Percentiles rank a stretch among this genome's conserved stretches.
These are phyloP conservation scores for Suaeda aralocaspica DNA, from an alignment of 148 eudicot species.

Conservation along the genomic window DNA sequence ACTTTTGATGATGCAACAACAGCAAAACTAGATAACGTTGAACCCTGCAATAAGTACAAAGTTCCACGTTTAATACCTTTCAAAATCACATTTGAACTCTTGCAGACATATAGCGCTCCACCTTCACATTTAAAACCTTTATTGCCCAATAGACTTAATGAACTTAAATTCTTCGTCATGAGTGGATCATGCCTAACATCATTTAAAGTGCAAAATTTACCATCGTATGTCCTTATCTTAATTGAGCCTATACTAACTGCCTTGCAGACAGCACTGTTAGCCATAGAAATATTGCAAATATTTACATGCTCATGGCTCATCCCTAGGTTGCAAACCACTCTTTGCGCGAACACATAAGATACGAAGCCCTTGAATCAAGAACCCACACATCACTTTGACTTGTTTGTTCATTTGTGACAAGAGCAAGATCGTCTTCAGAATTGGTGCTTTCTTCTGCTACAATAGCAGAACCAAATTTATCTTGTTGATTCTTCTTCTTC, in stretches of 20 bases:
- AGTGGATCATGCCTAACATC: too few species aligned
- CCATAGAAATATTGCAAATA: slow-evolving; percentile 1
- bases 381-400: slow-evolving; percentile 2
- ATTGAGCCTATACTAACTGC: neutral
- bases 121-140: too few species aligned
- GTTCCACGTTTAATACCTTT: too few species aligned
- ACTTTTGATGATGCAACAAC: too few species aligned
- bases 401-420: neutral
- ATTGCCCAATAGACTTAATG: too few species aligned
- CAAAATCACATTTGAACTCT: too few species aligned
- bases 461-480: neutral
- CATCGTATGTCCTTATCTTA: neutral
- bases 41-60: too few species aligned
- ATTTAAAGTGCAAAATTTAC: neutral
- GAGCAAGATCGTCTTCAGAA: neutral
- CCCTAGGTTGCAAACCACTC: slow-evolving; percentile 1
- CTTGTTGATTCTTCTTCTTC: neutral
- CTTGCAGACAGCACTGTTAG: slow-evolving; percentile 1
- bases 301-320: neutral
- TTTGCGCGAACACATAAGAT: slow-evolving; percentile 5
- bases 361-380: neutral
- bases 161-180: too few species aligned
- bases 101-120: too few species aligned
- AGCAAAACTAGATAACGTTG: too few species aligned
- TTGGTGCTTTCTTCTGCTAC: too few species aligned